These are phyloP conservation scores for Alternaria alternata DNA, from an alignment of 2,329 filamentous ascomycete genomes.

Conservation along the genomic window DNA sequence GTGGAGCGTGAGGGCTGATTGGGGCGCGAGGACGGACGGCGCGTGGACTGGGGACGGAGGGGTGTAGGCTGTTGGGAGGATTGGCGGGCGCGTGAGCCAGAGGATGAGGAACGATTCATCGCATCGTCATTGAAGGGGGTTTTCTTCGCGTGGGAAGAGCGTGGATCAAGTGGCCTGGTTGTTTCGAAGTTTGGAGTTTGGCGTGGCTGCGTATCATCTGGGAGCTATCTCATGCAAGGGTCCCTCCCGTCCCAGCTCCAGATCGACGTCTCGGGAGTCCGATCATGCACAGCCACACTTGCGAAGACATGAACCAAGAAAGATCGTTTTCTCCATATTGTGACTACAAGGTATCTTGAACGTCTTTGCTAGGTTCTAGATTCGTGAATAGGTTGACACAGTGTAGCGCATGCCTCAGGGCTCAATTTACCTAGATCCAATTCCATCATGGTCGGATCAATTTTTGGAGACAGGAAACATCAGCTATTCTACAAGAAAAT, in stretches of 20 bases:
- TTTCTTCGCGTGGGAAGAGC: slow-evolving; percentile 2
- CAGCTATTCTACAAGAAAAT: background rate
- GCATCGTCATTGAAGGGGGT: slow-evolving; percentile 41
- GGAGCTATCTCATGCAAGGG: slow-evolving; percentile 13
- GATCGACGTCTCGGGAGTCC: slow-evolving; percentile 3
- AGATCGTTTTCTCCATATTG: background rate
- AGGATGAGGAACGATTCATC: slow-evolving; percentile 53
- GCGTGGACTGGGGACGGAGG: slow-evolving; percentile 57
- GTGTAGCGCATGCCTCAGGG: too few relatives aligned
- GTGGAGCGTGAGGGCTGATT: slow-evolving; percentile 38
- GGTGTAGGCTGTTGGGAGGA: slow-evolving; percentile 33
- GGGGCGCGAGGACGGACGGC: slow-evolving; percentile 35
- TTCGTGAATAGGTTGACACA: too few relatives aligned
- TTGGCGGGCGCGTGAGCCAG: slow-evolving; percentile 8
- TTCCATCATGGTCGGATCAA: background rate
- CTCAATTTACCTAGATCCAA: background rate
- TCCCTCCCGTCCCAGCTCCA: slow-evolving; percentile 3
- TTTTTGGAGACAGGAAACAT: background rate
- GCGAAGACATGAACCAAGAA: background rate
- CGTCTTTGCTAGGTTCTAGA: background rate
- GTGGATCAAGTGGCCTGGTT: background rate
- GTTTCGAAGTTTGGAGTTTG: background rate
- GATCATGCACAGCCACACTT: slow-evolving; percentile 1
- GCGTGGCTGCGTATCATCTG: background rate
- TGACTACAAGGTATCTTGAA: background rate